phyloP scores from a whole-genome alignment of 225 moss, liverwort and hornwort species.

The Physcomitrium patens region DNA sequence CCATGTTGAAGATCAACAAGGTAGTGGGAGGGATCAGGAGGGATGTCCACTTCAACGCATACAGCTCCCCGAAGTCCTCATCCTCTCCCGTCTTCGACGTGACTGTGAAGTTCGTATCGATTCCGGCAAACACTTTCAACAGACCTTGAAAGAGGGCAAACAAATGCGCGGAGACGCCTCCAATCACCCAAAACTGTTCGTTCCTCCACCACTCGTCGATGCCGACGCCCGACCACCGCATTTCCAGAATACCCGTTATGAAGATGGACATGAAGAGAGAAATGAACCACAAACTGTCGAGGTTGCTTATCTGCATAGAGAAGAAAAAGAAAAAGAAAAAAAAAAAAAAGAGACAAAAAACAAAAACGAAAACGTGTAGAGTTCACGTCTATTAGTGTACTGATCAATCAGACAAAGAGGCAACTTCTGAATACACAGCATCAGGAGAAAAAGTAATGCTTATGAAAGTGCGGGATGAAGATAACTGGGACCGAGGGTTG shows the following conservation, averaged over 20 bases:
- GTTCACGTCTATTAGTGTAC: too few species aligned
- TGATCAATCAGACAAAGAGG: too few species aligned
- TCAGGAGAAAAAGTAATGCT: too few species aligned
- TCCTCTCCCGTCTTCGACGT: conserved; percentile 80
- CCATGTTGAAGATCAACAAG: conserved; percentile 75
- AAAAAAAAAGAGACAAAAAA: too few species aligned
- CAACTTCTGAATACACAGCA: too few species aligned
- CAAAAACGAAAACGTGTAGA: too few species aligned
- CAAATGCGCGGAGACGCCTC: too few species aligned
- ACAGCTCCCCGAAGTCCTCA: conserved; percentile 77
- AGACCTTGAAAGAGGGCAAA: conserved; percentile 87
- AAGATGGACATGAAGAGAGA: conserved; percentile 87
- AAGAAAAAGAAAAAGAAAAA: too few species aligned
- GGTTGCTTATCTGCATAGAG: conserved; percentile 72
- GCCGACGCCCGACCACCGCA: conserved; percentile 89
- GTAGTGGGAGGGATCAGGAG: conserved; percentile 87
- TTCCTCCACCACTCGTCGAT: conserved; percentile 96
- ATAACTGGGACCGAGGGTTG: too few species aligned
- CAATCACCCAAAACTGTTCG: conserved; percentile 97
- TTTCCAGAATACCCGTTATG: conserved; percentile 81
- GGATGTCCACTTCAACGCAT: conserved; percentile 80
- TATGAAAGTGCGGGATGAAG: too few species aligned
- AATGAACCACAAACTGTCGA: conserved; percentile 86
- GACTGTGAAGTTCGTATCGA: conserved; percentile 88
- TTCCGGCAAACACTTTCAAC: conserved; percentile 80